Evolutionary conservation across 345 rosid genomes (phyloP), one percentile per base, ranked within the genome.

Genomic region (Acer campestre): DNA sequence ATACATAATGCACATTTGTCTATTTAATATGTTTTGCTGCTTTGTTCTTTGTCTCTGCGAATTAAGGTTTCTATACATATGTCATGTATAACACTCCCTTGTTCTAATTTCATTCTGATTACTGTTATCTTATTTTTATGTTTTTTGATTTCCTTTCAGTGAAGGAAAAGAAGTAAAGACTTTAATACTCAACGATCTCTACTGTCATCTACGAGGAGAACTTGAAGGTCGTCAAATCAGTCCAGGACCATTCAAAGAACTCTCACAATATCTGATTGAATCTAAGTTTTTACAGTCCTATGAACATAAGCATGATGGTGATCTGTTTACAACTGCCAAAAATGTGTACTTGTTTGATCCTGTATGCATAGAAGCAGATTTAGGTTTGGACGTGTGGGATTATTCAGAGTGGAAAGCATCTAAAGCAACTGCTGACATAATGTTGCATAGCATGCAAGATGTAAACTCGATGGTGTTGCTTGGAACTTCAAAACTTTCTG

Each of bases 211-310:
- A 18, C 91, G 86, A 82, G 99, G 99, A 79, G 94, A 92, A 82
- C 88, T 92, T 84, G 93, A 89, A 84, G 98, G 97, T 77, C 97
- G 95, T 83, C 82, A 86, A 70, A 90, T 91, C 76, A 86, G 87
- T 82, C 81, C 90, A 8, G 99, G 98, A 76, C 94, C 94, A 66
- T 96, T 94, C 78, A 92, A 88, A 84, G 97, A 94, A 82, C 92
- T 96, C 79, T 91, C 83, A 67, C 89, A 89, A 68, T 92, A 79
- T 84, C 87, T 95, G 79, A 76, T 81, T 74, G 91, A 83, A 68
- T 88, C 92, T 22, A 88, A 82, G 58, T 76, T 87, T 78, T 89
- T 89, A 83, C 88, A 85, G 85, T 80, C 66, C 16, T 91, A 87
- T 77, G 82, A 69, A 77, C 85, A 77, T n/a, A 89, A 82, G 70